Conservation (phyloP, 1,284 basidiomycete species). For the Trichosporon inkin region DNA sequence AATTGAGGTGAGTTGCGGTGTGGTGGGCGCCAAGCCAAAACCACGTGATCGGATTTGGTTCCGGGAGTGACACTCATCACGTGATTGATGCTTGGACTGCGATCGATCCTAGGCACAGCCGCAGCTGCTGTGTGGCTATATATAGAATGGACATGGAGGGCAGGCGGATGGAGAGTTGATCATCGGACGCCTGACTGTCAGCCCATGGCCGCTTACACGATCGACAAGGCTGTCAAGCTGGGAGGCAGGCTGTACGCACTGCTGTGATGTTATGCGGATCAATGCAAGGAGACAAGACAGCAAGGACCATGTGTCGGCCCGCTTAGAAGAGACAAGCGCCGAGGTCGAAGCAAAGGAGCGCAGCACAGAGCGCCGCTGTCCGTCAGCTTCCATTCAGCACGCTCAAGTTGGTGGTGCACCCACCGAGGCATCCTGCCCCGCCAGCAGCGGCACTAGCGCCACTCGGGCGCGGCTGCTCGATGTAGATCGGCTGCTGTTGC, state of each 20-base stretch:
- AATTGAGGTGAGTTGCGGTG: background rate
- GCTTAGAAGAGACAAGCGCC: slow-evolving; percentile 22
- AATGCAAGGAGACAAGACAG: background rate
- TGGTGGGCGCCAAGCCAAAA: background rate
- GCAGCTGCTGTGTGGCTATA: too few relatives aligned
- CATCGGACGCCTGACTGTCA: too few relatives aligned
- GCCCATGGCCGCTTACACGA: too few relatives aligned
- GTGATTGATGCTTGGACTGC: too few relatives aligned
- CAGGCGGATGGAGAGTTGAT: background rate
- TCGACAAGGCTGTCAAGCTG: too few relatives aligned
- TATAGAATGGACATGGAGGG: background rate
- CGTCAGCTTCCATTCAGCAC: background rate
- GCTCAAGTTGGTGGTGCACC: too few relatives aligned
- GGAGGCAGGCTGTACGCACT: too few relatives aligned
- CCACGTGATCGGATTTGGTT: background rate
- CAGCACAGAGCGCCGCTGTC: slow-evolving; percentile 19
- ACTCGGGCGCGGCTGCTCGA: slow-evolving; percentile 18
- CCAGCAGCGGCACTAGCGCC: slow-evolving; percentile 10
- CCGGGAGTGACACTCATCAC: background rate
- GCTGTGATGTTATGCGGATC: background rate
- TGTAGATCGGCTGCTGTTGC: slow-evolving; percentile 17
- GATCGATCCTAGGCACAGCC: too few relatives aligned
- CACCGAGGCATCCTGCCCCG: slow-evolving; percentile 1
- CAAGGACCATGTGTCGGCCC: background rate
- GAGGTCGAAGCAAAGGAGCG: slow-evolving; percentile 17